Base-by-base conservation (phyloP, 345 rosid species). In the Litchi chinensis region DNA sequence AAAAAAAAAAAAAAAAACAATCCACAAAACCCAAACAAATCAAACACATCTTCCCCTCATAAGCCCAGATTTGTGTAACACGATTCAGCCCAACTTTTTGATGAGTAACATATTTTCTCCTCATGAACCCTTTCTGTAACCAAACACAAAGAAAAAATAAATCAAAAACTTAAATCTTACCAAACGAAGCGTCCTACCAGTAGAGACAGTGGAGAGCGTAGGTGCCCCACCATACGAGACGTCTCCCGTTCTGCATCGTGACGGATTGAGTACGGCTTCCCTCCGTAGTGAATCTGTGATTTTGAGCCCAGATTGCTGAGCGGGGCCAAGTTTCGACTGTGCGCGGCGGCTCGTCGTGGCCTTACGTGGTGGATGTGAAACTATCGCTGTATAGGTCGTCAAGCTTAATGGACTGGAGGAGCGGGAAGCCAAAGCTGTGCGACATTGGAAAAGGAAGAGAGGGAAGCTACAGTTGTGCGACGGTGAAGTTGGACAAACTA, bases 291-390 rank as follows among this genome's bases (percentile, higher is more conserved):
- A 48, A 88, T 67, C 57, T 95, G 95, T 0, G 98, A 12, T 88
- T 70, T 89, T 94, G 24, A 95, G 99, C 83, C 54, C 0, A 95
- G 97, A 3, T 97, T 94, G 21, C 78, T 95, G 62, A 95, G 94
- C 22, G 99, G 99, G 28, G 95, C 97, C 26, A 93, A 95, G 67
- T 95, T 98, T 80, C 84, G 99, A 82, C 99, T 97, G 3, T 95
- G 97, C 74, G 83, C 62, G 71, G 82, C 90, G 1, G 87, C 80
- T 0, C 93, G 98, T 54, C 59, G 65, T 67, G 93, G 92, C 52
- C 76, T 13, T 95, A 97, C 76, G 95, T 89, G 73, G 91, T 41
- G 15, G 75, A 65, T 2, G 80, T 80, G 3, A 95, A 93, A 98
- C n/a, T 21, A 11, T 72, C 79, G 68, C 85, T 95, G 5, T 44